A percentile compares a stretch with the other conserved stretches of the same genome.
phyloP scores from a whole-genome alignment of 768 basidiomycete genomes.

The Ramaria sp. region DNA sequence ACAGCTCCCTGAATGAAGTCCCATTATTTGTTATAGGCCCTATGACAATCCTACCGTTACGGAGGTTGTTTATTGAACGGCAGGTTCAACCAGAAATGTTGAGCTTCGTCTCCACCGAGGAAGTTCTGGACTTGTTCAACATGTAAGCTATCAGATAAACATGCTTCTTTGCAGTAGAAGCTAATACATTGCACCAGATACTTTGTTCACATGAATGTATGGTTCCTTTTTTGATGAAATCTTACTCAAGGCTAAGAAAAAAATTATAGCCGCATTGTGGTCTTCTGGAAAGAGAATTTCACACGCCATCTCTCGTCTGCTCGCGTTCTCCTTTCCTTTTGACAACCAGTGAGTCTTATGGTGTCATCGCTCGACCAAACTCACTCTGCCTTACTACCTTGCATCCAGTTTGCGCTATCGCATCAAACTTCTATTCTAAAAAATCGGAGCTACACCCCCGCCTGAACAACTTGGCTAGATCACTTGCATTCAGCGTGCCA shows the following conservation, averaged over 20 bases:
- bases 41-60: conserved; percentile 78
- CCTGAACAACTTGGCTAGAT: conserved; percentile 73
- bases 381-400: neutral
- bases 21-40: conserved; percentile 35
- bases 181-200: conserved; percentile 32
- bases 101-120: conserved; percentile 75
- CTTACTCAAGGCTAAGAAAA: too few relatives aligned
- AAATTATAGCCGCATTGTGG: conserved; percentile 66
- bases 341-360: conserved; percentile 62
- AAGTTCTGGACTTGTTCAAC: conserved; percentile 84
- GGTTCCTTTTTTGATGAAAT: conserved; percentile 17
- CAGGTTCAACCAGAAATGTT: conserved; percentile 92
- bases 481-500: conserved; percentile 80
- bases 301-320: conserved; percentile 89
- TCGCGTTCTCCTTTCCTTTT: conserved; percentile 91
- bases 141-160: conserved; percentile 37
- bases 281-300: conserved; percentile 77
- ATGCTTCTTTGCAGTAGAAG: conserved; percentile 19
- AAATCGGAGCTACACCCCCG: conserved; percentile 75
- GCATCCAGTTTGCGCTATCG: conserved; percentile 79
- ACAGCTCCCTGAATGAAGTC: neutral
- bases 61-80: conserved; percentile 75
- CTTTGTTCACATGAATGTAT: conserved; percentile 66
- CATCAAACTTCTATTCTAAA: conserved; percentile 77
- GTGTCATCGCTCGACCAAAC: neutral